phyloP scores from a whole-genome alignment of 2,329 filamentous ascomycete genomes.

The Davidsoniella eucalypti region DNA sequence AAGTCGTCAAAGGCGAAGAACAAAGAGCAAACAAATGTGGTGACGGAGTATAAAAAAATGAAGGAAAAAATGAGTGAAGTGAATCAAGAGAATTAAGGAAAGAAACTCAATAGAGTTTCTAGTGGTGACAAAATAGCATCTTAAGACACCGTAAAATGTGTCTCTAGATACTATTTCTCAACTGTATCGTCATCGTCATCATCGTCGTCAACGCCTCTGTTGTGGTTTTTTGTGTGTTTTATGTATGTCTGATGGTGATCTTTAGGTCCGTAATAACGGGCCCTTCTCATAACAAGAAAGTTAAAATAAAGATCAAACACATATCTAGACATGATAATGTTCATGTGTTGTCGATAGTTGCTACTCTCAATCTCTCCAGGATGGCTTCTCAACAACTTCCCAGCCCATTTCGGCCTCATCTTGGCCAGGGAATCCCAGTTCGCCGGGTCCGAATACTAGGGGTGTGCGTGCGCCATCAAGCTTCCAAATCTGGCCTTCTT shows the following conservation, averaged over 20 bases:
- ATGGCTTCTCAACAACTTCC: conserved; percentile 13
- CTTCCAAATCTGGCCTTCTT: conserved; percentile 36
- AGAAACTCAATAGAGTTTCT: too few relatives aligned
- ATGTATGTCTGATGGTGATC: too few relatives aligned
- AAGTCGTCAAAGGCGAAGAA: not conserved
- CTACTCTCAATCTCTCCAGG: conserved; percentile 2
- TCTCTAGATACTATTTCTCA: too few relatives aligned
- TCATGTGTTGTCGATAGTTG: not conserved
- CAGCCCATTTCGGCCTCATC: conserved; percentile 11
- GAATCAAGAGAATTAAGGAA: not conserved
- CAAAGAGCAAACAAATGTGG: too few relatives aligned
- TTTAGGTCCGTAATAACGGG: too few relatives aligned
- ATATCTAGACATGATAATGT: not conserved
- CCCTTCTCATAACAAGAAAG: too few relatives aligned
- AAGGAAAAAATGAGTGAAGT: not conserved
- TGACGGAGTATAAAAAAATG: not conserved
- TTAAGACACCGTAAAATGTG: too few relatives aligned
- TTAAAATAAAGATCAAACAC: too few relatives aligned
- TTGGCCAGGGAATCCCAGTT: not conserved
- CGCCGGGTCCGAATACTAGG: conserved; percentile 6
- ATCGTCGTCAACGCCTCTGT: too few relatives aligned
- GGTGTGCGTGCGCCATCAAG: conserved; percentile 15
- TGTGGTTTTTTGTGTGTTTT: not conserved
- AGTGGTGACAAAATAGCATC: too few relatives aligned
- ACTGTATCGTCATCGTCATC: too few relatives aligned